Evolutionary conservation across 2,329 filamentous ascomycete species (phyloP), one percentile per base, ranked within the genome.

Genomic region (Cryphonectria carpinicola): DNA sequence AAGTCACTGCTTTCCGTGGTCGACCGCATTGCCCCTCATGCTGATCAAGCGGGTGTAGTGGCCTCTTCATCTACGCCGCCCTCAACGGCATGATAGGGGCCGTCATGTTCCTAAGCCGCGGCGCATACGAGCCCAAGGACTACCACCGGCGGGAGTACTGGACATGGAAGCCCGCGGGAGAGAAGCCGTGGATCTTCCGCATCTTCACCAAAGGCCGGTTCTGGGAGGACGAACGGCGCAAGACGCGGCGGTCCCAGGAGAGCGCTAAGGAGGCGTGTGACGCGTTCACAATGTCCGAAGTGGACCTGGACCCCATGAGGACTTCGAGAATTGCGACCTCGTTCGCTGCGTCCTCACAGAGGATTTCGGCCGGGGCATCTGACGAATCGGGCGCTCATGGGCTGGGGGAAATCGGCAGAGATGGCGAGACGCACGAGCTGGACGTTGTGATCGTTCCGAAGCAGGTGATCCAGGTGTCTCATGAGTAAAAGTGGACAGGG

Each of bases 121-220:
- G 83, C 4, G 76, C 79, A 4, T 74, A 85, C 35, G 81, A 85
- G 75, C 85, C 86, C 4, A 81, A 81, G 32, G 84, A 87, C 73
- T 87, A 87, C 73, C 84, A 87, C 56, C 78, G 85, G 72, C 87
- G 87, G 72, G 85, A 87, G 70, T 87, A 87, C 74, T 88, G 86
- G 86, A 84, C 85, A 1, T 87, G 84, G 85, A 84, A 83, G 73
- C 83, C 84, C 3, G 78, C 79, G 0, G 85, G 85, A 4, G 81
- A 80, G 3, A 80, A 83, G 58, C 85, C 85, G 0, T 86, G 84
- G 82, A 82, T 85, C 70, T 77, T 86, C 54, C 81, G 84, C 3
- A 73, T 79, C 39, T 76, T 80, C 56, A 73, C 71, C 1, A 75
- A 76, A 37, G 74, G 75, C 39, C 70, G 74, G 25, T 75, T 78